Evolutionary conservation across 129 eudicot species (phyloP).

Genomic region (Pittosporum tobira): DNA sequence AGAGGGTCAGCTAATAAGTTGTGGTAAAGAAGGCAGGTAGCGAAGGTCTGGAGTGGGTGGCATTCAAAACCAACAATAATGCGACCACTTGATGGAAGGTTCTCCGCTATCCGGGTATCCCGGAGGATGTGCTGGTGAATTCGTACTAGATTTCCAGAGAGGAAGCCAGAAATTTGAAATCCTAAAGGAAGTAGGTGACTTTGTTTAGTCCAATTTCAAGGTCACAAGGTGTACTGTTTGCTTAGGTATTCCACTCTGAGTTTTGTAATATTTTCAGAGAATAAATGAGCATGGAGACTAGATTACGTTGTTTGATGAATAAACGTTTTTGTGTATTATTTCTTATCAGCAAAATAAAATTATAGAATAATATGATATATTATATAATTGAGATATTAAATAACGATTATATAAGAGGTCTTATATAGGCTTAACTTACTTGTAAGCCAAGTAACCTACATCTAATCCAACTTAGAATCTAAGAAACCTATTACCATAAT

Average conservation of each 20-base stretch:
- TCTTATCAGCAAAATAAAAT: too few species aligned
- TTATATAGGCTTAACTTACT: too few species aligned
- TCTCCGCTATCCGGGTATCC: constrained; percentile 41
- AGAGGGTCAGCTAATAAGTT: constrained; percentile 43
- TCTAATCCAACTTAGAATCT: too few species aligned
- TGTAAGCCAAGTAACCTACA: too few species aligned
- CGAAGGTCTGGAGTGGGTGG: constrained; percentile 58
- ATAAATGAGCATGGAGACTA: too few species aligned
- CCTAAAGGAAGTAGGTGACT: constrained; percentile 36
- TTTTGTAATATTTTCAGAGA: too few species aligned
- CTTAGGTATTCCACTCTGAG: not conserved
- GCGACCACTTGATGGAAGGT: constrained; percentile 50
- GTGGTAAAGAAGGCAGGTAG: constrained; percentile 49
- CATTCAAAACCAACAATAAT: constrained; percentile 54
- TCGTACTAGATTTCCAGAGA: constrained; percentile 43
- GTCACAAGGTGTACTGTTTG: not conserved
- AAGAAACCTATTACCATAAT: too few species aligned
- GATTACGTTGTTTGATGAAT: too few species aligned
- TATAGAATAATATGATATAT: too few species aligned
- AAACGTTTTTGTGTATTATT: too few species aligned
- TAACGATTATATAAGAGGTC: too few species aligned
- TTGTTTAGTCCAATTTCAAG: constrained; percentile 43
- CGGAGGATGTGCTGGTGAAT: constrained; percentile 45
- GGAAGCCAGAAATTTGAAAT: constrained; percentile 43
- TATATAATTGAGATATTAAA: too few species aligned